Evolutionary conservation across 306 rosid genomes (phyloP), one percentile per base, ranked within the genome.

Genomic region (Ormosia emarginata): DNA sequence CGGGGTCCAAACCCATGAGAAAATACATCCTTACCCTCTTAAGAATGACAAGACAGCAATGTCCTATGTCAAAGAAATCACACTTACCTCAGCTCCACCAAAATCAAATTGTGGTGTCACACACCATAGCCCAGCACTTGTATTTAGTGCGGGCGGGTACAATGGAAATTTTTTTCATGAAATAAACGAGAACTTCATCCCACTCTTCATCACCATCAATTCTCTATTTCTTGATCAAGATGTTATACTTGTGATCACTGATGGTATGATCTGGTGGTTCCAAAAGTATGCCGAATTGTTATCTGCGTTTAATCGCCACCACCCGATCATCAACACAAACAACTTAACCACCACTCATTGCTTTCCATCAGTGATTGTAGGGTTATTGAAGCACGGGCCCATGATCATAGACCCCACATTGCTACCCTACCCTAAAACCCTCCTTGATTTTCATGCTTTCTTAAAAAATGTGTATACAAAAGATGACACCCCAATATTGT

Each of bases 131-230:
- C 88, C 88, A 4, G 94, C 91, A 15, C 47, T 87, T 0, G 83
- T 87, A 30, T 92, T 90, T 79, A 82, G 87, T 49, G 91, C 79
- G 0, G 86, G 78, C 0, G 94, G 97, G 12, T 92, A 82, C 84
- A 86, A 76, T 0, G 90, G 88, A 63, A 90, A 92, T 79, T 86
- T 87, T 59, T 90, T 75, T 63, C 92, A 90, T 7, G 92, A 85
- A 5, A 83, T 92, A 44, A 84, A 85, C 0, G 94, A 90, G 9
- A 88, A 79, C 12, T 85, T 92, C 71, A 62, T 90, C 55, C 88
- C 94, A 9, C 85, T 92, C 61, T 89, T 84, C 70, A 88, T 92
- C 85, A 92, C 94, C 59, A 67, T 76, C 29, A 70, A 84, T 15
- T 77, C 89, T 0, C 1, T 83, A 0, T 82, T 73, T 67, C 66